Conservation (phyloP, 345 rosid species). For the Citrus medica region DNA sequence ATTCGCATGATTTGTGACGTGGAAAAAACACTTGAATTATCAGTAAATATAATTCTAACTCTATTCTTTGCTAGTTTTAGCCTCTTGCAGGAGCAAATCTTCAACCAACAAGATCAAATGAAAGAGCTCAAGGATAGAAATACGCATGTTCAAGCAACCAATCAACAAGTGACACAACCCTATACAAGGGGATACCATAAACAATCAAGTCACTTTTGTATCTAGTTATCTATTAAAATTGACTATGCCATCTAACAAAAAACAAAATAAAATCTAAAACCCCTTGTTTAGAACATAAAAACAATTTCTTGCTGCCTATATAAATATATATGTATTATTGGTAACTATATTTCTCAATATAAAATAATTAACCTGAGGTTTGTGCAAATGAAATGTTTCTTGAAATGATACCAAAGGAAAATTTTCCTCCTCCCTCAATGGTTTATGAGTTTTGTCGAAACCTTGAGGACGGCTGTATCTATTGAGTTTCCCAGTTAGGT, state of each 20-base stretch:
- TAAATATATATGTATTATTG: neutral
- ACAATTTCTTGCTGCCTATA: neutral
- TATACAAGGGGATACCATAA: neutral
- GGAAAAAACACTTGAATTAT: no score
- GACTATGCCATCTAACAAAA: neutral
- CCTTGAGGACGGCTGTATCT: neutral
- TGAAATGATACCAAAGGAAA: neutral
- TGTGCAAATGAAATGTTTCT: neutral
- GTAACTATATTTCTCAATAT: neutral
- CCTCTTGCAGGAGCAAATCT: no score
- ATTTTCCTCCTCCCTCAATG: neutral
- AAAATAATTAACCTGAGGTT: constrained; percentile 1
- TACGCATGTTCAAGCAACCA: no score
- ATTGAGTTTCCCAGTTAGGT: constrained; percentile 56
- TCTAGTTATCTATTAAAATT: neutral
- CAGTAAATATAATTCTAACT: no score
- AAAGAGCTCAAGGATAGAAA: no score
- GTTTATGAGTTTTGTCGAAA: neutral
- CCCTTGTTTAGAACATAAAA: neutral
- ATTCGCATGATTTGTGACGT: no score
- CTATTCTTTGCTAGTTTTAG: no score
- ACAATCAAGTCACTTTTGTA: neutral
- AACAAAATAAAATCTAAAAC: neutral
- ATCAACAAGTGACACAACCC: neutral
- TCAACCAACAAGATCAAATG: no score